A percentile compares a stretch with the other conserved stretches of the same genome.
phyloP scores from a whole-genome alignment of 768 basidiomycete genomes.

The Xerocomellus chrysenteron region DNA sequence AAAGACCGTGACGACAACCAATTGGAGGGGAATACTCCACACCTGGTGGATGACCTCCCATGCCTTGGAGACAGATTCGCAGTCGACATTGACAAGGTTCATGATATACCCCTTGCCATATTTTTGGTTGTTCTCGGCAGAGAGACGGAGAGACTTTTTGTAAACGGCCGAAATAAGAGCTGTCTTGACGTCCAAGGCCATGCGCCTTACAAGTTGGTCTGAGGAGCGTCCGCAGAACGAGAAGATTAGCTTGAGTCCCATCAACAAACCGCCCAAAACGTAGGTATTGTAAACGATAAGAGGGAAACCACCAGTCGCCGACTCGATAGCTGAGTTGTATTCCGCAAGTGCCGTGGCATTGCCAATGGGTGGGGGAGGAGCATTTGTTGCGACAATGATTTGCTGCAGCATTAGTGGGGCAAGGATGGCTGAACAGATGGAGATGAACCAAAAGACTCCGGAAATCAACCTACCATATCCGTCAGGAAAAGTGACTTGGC shows the following conservation, averaged over 20 bases:
- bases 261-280: conserved; percentile 21
- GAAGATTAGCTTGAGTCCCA: conserved; percentile 25
- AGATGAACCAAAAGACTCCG: conserved; percentile 30
- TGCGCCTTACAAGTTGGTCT: conserved; percentile 30
- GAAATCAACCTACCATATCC: conserved; percentile 21
- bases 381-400: conserved; percentile 24
- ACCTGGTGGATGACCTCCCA: conserved; percentile 27
- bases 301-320: conserved; percentile 30
- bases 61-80: conserved; percentile 30
- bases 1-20: conserved; percentile 21
- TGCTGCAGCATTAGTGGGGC: conserved; percentile 29
- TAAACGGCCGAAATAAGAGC: conserved; percentile 31
- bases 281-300: conserved; percentile 27
- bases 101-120: conserved; percentile 28
- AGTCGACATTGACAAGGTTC: conserved; percentile 33
- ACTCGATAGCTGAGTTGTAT: conserved; percentile 19
- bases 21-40: conserved; percentile 30
- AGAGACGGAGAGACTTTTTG: conserved; percentile 31
- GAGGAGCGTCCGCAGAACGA: conserved; percentile 29
- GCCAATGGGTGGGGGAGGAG: conserved; percentile 18
- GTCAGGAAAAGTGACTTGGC: not conserved
- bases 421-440: conserved; percentile 20
- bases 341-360: conserved; percentile 22
- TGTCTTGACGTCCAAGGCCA: conserved; percentile 31
- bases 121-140: conserved; percentile 25